These are phyloP conservation scores for Pneumocystis wakefieldiae DNA, from an alignment of 1,139 yeast species.

Conservation along the genomic window DNA sequence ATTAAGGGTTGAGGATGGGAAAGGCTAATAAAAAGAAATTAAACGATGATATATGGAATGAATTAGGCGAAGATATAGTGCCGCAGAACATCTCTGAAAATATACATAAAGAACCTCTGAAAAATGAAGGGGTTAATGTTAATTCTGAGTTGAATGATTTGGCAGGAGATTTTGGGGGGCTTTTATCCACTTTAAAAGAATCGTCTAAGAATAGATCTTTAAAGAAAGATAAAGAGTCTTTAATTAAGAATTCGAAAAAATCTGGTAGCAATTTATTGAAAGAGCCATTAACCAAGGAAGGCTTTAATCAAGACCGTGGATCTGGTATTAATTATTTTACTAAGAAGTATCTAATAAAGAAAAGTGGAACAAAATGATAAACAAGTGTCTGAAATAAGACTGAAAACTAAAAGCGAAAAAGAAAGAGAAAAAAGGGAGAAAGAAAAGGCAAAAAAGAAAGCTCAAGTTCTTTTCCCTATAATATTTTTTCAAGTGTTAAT, in stretches of 20 bases:
- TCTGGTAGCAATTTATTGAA: conserved; percentile 11
- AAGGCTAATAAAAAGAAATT: conserved; percentile 8
- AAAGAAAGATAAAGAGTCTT: conserved; percentile 11
- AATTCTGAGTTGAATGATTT: not conserved
- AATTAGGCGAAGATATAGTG: conserved; percentile 10
- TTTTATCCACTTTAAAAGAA: conserved; percentile 5
- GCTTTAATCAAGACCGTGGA: conserved; percentile 28
- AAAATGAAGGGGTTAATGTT: not conserved
- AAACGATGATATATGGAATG: conserved; percentile 12
- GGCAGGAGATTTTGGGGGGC: conserved; percentile 1
- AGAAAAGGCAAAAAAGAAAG: conserved; percentile 88
- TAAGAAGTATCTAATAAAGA: conserved; percentile 28
- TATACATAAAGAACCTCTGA: conserved; percentile 1
- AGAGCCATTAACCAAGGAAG: conserved; percentile 11
- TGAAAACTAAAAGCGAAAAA: conserved; percentile 91
- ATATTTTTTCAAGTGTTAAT: conserved; percentile 33
- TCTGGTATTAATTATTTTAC: conserved; percentile 37
- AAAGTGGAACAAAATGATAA: conserved; percentile 17
- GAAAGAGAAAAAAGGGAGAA: conserved; percentile 95
- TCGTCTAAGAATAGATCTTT: conserved; percentile 7
- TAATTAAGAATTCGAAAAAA: conserved; percentile 12
- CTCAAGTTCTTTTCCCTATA: conserved; percentile 37
- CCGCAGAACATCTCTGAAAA: not conserved
- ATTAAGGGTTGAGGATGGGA: not conserved
- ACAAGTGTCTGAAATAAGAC: conserved; percentile 39